Percentiles rank a stretch among this genome's conserved stretches.
phyloP scores from a whole-genome alignment of 208 protist genomes.

The Jaenimonas drosophilae region DNA sequence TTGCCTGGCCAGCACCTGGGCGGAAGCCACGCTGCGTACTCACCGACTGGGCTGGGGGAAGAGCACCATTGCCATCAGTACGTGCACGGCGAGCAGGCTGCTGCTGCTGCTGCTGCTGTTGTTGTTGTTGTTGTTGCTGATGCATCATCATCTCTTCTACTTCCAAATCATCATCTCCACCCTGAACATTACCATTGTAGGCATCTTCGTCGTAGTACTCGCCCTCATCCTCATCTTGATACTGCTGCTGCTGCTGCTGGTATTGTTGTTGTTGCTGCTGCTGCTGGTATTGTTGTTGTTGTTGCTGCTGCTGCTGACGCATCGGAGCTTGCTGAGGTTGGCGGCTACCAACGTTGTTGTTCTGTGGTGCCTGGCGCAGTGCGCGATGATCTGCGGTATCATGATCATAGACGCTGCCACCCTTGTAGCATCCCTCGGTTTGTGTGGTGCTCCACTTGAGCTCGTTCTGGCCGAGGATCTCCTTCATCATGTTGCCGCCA shows the following conservation, averaged over 20 bases:
- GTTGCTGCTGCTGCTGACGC: slow-evolving; percentile 3
- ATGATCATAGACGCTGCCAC: slow-evolving; percentile 61
- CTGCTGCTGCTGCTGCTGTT: slow-evolving; percentile 3
- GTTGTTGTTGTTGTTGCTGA: slow-evolving; percentile 12
- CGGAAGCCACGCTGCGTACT: slow-evolving; percentile 48
- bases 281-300: slow-evolving; percentile 1
- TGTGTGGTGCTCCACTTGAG: slow-evolving; percentile 76
- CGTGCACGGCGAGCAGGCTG: not conserved
- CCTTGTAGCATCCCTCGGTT: slow-evolving; percentile 67
- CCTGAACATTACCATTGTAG: not conserved
- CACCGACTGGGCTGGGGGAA: slow-evolving; percentile 4
- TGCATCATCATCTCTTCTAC: not conserved
- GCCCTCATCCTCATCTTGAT: not conserved
- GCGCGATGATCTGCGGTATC: slow-evolving; percentile 32
- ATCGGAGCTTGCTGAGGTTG: slow-evolving; percentile 46
- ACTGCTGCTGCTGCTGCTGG: too few relatives aligned
- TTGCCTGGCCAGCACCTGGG: slow-evolving; percentile 63
- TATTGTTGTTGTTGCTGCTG: slow-evolving; percentile 3
- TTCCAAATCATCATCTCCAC: not conserved
- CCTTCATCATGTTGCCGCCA: slow-evolving; percentile 83
- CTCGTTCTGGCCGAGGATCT: slow-evolving; percentile 63
- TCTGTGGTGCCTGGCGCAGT: too few relatives aligned
- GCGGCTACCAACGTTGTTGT: slow-evolving; percentile 49
- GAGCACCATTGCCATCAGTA: slow-evolving; percentile 1
- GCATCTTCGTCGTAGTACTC: not conserved